These are phyloP conservation scores for Starmerella floris DNA, from an alignment of 805 yeast species.

Conservation along the genomic window DNA sequence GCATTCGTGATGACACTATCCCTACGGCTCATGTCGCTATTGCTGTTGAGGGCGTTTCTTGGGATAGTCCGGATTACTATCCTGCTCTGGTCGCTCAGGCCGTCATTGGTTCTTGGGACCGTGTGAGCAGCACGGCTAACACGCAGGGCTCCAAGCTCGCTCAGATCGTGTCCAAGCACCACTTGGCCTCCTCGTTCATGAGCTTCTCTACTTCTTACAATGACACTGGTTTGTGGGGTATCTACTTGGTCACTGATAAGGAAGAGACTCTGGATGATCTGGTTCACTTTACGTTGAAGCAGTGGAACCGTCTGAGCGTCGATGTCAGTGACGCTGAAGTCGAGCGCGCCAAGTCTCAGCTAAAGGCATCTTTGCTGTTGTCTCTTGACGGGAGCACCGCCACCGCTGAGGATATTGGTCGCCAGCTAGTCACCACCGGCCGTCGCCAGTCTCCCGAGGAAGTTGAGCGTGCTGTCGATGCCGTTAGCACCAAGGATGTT, in stretches of 20 bases:
- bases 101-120: constrained; percentile 93
- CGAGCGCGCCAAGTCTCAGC: constrained; percentile 84
- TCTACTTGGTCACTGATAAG: constrained; percentile 76
- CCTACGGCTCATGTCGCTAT: constrained; percentile 86
- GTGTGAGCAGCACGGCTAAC: constrained; percentile 72
- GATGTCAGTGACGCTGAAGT: constrained; percentile 83
- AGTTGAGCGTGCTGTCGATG: constrained; percentile 60
- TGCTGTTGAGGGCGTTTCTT: constrained; percentile 95
- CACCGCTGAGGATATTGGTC: constrained; percentile 92
- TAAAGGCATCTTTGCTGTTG: constrained; percentile 79
- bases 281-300: constrained; percentile 61
- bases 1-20: constrained; percentile 65
- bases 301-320: constrained; percentile 74
- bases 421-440: constrained; percentile 94
- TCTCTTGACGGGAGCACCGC: constrained; percentile 93
- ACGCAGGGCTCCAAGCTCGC: constrained; percentile 80
- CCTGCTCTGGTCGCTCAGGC: constrained; percentile 94
- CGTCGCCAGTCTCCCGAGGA: constrained; percentile 58
- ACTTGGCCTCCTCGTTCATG: constrained; percentile 85
- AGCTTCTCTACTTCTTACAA: constrained; percentile 94
- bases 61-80: constrained; percentile 93
- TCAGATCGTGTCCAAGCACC: constrained; percentile 43
- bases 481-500: constrained; percentile 66
- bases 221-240: constrained; percentile 97
- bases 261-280: constrained; percentile 51